phyloP scores from a whole-genome alignment of 2,329 filamentous ascomycete species.

The Monilinia vaccinii-corymbosi region DNA sequence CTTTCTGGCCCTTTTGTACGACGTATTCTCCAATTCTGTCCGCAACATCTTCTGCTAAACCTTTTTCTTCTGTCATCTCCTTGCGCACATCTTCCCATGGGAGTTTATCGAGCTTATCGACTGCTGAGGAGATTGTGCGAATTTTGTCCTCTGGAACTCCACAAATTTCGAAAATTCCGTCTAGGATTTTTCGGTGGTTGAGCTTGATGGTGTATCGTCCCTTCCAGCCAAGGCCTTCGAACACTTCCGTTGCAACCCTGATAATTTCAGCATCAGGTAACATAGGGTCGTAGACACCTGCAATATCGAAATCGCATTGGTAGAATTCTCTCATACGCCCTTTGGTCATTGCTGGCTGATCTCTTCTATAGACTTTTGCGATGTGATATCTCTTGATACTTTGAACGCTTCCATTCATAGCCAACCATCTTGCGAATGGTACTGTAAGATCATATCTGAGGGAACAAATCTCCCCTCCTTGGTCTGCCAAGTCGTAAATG shows the following conservation, averaged over 20 bases:
- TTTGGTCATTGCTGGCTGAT: conserved; percentile 80
- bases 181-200: conserved; percentile 90
- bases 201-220: conserved; percentile 69
- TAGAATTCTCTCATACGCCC: conserved; percentile 94
- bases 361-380: conserved; percentile 78
- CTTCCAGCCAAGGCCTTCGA: conserved; percentile 68
- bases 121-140: conserved; percentile 79
- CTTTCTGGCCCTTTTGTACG: conserved; percentile 63
- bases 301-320: conserved; percentile 96
- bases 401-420: conserved; percentile 72
- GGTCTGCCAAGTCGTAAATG: conserved; percentile 82
- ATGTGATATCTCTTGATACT: conserved; percentile 93
- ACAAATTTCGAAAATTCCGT: conserved; percentile 85
- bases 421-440: conserved; percentile 84
- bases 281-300: conserved; percentile 81
- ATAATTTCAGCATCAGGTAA: conserved; percentile 86
- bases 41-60: conserved; percentile 64
- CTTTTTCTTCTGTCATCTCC: conserved; percentile 92
- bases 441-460: conserved; percentile 83
- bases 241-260: conserved; percentile 75
- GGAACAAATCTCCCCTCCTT: conserved; percentile 77
- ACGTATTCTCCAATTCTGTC: conserved; percentile 84
- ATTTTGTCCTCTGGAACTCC: conserved; percentile 84
- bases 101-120: conserved; percentile 92
- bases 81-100: conserved; percentile 83